Evolutionary conservation across 805 yeast genomes (phyloP).

Genomic region (Zygosaccharomyces bailii): DNA sequence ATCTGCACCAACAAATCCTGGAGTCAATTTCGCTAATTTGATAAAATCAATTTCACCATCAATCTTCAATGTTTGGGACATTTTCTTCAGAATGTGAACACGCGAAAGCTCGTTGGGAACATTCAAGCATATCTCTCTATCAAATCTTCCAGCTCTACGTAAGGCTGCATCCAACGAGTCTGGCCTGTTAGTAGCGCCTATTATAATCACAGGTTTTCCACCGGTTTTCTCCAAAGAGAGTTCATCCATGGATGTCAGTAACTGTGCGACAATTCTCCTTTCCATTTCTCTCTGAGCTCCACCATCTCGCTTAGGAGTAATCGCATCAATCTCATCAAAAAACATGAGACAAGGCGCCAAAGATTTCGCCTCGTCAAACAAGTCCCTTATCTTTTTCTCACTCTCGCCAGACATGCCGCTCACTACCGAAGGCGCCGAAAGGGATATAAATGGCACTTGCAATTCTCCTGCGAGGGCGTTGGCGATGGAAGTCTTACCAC

Average conservation of each 20-base stretch:
- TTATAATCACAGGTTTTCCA: constrained; percentile 88
- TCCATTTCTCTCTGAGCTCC: constrained; percentile 97
- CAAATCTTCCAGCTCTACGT: constrained; percentile 95
- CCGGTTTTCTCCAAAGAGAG: constrained; percentile 80
- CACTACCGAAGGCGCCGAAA: constrained; percentile 94
- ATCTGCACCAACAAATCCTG: constrained; percentile 98
- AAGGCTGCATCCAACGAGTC: constrained; percentile 92
- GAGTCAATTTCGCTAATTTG: constrained; percentile 83
- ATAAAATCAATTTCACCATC: constrained; percentile 67
- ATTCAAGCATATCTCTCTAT: constrained; percentile 86
- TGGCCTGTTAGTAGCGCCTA: constrained; percentile 97
- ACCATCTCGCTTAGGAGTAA: constrained; percentile 96
- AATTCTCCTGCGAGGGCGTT: constrained; percentile 94
- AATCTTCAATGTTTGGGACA: constrained; percentile 64
- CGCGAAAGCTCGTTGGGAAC: constrained; percentile 92
- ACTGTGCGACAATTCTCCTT: constrained; percentile 91
- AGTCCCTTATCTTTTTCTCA: constrained; percentile 88
- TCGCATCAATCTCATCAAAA: constrained; percentile 96
- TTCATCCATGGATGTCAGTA: constrained; percentile 93
- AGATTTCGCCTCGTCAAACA: constrained; percentile 86
- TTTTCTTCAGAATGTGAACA: constrained; percentile 66
- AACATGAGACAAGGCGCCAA: constrained; percentile 91
- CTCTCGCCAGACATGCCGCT: constrained; percentile 99
- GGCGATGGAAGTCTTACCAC: constrained; percentile 96
- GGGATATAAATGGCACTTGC: constrained; percentile 84